These are phyloP conservation scores for Populus hybrid DNA, from an alignment of 441 rosid genomes.

Conservation along the genomic window DNA sequence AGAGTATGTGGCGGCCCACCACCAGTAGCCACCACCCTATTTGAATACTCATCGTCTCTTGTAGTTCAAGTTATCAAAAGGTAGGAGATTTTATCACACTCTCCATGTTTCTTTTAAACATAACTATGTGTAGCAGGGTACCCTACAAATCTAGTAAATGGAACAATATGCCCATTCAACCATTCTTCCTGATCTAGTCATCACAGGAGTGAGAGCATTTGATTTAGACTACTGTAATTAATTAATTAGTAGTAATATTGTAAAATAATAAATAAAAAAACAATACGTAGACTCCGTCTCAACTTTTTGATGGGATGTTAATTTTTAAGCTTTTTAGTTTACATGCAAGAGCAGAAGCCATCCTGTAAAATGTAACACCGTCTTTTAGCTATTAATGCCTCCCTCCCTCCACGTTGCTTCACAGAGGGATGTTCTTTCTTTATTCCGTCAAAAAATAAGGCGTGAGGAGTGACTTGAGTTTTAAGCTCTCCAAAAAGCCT, in stretches of 20 bases:
- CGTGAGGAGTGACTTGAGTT: conserved; percentile 20
- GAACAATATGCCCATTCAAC: not conserved
- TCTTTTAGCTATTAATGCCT: not conserved
- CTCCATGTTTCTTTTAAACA: not conserved
- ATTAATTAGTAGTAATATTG: not conserved
- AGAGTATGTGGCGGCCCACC: not conserved
- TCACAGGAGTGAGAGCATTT: not conserved
- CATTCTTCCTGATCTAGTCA: not conserved
- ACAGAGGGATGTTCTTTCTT: conserved; percentile 16
- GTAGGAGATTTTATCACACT: too few relatives aligned
- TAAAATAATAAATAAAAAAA: not conserved
- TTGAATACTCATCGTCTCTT: not conserved
- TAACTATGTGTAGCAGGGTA: not conserved
- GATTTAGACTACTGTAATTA: not conserved
- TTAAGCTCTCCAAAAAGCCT: conserved; percentile 22
- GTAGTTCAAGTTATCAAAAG: not conserved
- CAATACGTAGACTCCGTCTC: not conserved
- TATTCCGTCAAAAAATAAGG: conserved; percentile 23
- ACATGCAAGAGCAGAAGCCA: not conserved
- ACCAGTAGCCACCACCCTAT: not conserved
- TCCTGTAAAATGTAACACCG: not conserved
- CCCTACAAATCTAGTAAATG: not conserved
- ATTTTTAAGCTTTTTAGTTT: conserved; percentile 1
- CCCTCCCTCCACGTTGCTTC: not conserved
- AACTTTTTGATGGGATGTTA: not conserved